Evolutionary conservation across 345 rosid species (phyloP).

Genomic region (Salix caprea): DNA sequence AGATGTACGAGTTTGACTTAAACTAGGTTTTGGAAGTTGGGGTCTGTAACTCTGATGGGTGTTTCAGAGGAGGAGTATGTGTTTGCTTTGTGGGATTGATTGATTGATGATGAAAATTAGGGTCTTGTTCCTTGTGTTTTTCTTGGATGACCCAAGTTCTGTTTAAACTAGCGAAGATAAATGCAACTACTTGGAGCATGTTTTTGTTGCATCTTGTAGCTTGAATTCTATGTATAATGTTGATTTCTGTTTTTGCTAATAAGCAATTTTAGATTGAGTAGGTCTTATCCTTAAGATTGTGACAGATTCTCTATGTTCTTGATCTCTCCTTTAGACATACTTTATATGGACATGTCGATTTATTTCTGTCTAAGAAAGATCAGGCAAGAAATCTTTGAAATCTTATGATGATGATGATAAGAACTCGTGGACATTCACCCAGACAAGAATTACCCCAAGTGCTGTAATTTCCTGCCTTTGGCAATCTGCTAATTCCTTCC

Average conservation of each 20-base stretch:
- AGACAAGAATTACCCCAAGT: not conserved
- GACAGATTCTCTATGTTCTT: not conserved
- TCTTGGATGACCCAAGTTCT: conserved; percentile 27
- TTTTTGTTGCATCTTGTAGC: conserved; percentile 3
- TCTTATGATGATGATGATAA: not conserved
- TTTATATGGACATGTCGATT: not conserved
- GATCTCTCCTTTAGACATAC: not conserved
- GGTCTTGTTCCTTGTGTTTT: conserved; percentile 27
- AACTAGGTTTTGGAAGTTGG: conserved; percentile 32
- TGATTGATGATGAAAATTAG: conserved; percentile 24
- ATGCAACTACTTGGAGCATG: conserved; percentile 4
- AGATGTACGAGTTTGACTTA: conserved; percentile 29
- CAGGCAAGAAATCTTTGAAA: not conserved
- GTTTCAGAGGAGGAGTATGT: conserved; percentile 4
- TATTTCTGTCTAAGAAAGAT: not conserved
- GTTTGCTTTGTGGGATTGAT: conserved; percentile 13
- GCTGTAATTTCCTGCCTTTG: not conserved
- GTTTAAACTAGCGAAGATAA: conserved; percentile 19
- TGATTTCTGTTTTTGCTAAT: not conserved
- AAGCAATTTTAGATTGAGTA: not conserved
- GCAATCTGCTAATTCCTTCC: not conserved
- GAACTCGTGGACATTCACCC: not conserved
- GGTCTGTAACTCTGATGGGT: not conserved
- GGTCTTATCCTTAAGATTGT: not conserved
- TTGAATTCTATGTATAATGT: not conserved